phyloP scores from a whole-genome alignment of 2,329 filamentous ascomycete genomes.

The Myotisia sp. region DNA sequence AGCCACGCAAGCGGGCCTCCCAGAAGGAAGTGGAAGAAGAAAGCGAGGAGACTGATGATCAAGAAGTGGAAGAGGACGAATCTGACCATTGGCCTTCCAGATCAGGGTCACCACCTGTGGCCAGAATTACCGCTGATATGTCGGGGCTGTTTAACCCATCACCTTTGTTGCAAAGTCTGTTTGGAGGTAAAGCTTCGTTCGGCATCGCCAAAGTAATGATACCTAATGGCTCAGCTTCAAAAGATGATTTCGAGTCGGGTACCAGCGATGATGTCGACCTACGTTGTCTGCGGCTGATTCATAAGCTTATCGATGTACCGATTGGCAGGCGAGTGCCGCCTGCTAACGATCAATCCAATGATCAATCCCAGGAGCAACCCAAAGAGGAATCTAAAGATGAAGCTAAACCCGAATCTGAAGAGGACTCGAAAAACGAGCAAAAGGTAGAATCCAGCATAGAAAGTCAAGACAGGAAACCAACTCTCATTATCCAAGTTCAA shows the following conservation, averaged over 20 bases:
- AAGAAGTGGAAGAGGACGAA: conserved; percentile 9
- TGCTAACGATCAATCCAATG: not conserved
- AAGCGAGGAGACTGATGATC: conserved; percentile 31
- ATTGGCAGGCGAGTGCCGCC: conserved; percentile 2
- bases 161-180: conserved; percentile 9
- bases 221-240: conserved; percentile 5
- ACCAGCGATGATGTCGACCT: conserved; percentile 15
- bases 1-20: conserved; percentile 19
- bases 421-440: too few species aligned
- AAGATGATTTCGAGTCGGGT: conserved; percentile 10
- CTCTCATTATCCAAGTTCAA: conserved; percentile 61
- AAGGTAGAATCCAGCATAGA: not conserved
- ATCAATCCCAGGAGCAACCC: too few species aligned
- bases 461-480: conserved; percentile 13
- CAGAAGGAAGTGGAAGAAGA: conserved; percentile 31
- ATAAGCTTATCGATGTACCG: conserved; percentile 22
- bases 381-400: not conserved
- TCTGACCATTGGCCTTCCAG: conserved; percentile 11
- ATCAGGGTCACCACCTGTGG: not conserved
- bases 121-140: conserved; percentile 2
- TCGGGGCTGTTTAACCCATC: conserved; percentile 4
- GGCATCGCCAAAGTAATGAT: conserved; percentile 11
- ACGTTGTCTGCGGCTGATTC: conserved; percentile 23
- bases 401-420: too few species aligned
- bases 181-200: conserved; percentile 10